These are phyloP conservation scores for Lachnellula arida DNA, from an alignment of 2,329 filamentous ascomycete species.

Conservation along the genomic window DNA sequence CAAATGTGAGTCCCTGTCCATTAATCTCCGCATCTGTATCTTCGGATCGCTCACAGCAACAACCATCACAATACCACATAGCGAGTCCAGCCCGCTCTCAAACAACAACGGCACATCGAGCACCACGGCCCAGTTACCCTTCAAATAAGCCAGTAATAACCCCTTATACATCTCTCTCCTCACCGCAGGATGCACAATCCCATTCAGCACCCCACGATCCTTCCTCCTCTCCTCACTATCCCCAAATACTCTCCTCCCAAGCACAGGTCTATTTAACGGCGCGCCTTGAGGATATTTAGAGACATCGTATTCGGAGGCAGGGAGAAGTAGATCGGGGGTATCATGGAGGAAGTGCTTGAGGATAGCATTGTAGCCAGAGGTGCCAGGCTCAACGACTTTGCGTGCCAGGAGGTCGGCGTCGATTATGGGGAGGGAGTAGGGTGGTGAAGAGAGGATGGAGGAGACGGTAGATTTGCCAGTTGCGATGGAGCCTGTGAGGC, in stretches of 20 bases:
- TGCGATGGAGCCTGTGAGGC: slow-evolving; percentile 93
- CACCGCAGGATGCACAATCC: slow-evolving; percentile 90
- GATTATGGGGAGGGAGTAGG: slow-evolving; percentile 84
- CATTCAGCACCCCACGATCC: slow-evolving; percentile 75
- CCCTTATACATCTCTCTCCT: slow-evolving; percentile 73
- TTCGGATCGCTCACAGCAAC: slow-evolving; percentile 77
- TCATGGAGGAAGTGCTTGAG: slow-evolving; percentile 73
- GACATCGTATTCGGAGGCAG: slow-evolving; percentile 50
- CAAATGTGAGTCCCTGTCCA: slow-evolving; percentile 71
- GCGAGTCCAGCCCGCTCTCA: slow-evolving; percentile 77
- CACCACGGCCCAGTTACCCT: slow-evolving; percentile 81
- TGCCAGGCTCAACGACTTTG: slow-evolving; percentile 91
- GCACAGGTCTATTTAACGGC: slow-evolving; percentile 78
- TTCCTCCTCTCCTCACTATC: slow-evolving; percentile 61
- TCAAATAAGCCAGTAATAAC: slow-evolving; percentile 67
- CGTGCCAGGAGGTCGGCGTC: slow-evolving; percentile 92
- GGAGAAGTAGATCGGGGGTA: slow-evolving; percentile 80
- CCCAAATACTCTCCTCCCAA: slow-evolving; percentile 85
- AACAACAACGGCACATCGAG: slow-evolving; percentile 90
- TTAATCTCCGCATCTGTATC: slow-evolving; percentile 76
- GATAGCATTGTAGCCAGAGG: slow-evolving; percentile 75
- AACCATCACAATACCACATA: slow-evolving; percentile 82
- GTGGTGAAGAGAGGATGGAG: slow-evolving; percentile 69
- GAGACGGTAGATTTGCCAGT: slow-evolving; percentile 98
- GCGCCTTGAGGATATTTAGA: slow-evolving; percentile 50